Conservation (phyloP, 441 rosid genomes). For the Raphanus hybrid region DNA sequence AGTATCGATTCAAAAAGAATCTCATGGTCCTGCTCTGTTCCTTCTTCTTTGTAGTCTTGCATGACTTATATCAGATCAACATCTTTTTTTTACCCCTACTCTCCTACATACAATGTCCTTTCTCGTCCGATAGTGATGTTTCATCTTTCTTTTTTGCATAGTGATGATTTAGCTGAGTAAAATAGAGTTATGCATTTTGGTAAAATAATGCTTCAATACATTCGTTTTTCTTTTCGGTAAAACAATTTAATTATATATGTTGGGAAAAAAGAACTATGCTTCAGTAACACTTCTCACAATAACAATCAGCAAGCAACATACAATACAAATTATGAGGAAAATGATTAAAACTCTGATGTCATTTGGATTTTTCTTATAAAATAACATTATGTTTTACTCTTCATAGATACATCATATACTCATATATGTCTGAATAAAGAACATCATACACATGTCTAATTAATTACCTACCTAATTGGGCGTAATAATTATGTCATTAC, state of each 20-base stretch:
- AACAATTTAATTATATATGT: too few species aligned
- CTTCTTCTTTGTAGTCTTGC: slow-evolving; percentile 53
- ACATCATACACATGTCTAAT: neutral
- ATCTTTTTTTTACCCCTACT: neutral
- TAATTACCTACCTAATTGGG: neutral
- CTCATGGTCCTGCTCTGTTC: slow-evolving; percentile 69
- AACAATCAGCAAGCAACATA: neutral
- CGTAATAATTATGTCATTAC: slow-evolving; percentile 3
- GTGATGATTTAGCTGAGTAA: neutral
- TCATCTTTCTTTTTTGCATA: neutral
- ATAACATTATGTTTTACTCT: neutral
- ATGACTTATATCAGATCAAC: slow-evolving; percentile 21
- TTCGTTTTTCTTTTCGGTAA: too few species aligned
- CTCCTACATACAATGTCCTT: slow-evolving; percentile 4
- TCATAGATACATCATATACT: too few species aligned
- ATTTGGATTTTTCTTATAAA: neutral
- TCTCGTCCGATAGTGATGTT: slow-evolving; percentile 3
- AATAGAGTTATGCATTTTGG: neutral
- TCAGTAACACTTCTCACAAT: neutral
- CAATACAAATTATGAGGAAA: neutral
- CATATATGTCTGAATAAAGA: neutral
- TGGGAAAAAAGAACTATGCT: neutral
- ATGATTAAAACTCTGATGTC: neutral
- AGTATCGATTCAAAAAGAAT: slow-evolving; percentile 52
- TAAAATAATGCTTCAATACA: too few species aligned